Evolutionary conservation across 164 flowering plant genomes (phyloP).

Genomic region (Santalum album): DNA sequence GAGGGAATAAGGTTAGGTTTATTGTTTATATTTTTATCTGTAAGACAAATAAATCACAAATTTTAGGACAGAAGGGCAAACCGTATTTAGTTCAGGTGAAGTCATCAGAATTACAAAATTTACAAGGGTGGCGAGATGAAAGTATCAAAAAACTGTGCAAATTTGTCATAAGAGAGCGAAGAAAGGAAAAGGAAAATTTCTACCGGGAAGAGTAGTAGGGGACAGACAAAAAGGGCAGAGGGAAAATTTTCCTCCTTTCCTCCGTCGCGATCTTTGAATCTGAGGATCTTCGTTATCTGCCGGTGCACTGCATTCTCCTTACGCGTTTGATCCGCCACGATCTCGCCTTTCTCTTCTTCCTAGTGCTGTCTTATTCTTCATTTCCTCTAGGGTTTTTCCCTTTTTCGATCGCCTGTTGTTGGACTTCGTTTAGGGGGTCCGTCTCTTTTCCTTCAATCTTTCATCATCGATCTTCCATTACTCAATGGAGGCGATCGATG

Average conservation of each 20-base stretch:
- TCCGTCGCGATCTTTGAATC: neutral
- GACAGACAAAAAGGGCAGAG: neutral
- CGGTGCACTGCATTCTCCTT: neutral
- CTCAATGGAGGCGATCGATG: conserved; percentile 92
- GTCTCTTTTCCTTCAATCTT: neutral
- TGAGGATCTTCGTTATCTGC: neutral
- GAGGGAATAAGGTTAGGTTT: too few species aligned
- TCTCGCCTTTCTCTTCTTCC: too few species aligned
- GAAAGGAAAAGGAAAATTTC: too few species aligned
- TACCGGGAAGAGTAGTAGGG: neutral
- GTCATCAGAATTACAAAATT: too few species aligned
- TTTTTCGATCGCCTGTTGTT: neutral
- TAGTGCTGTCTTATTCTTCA: too few species aligned
- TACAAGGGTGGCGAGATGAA: too few species aligned
- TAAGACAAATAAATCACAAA: too few species aligned
- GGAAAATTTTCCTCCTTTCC: neutral
- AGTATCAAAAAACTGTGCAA: too few species aligned
- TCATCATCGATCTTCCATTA: neutral
- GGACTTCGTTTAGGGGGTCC: neutral
- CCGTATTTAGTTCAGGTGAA: too few species aligned
- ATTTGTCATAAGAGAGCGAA: too few species aligned
- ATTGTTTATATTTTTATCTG: too few species aligned
- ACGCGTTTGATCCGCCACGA: neutral
- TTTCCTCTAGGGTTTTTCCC: neutral
- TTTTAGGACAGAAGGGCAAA: too few species aligned